These are phyloP conservation scores for Cyclocybe aegerita DNA, from an alignment of 768 basidiomycete species.

Conservation along the genomic window DNA sequence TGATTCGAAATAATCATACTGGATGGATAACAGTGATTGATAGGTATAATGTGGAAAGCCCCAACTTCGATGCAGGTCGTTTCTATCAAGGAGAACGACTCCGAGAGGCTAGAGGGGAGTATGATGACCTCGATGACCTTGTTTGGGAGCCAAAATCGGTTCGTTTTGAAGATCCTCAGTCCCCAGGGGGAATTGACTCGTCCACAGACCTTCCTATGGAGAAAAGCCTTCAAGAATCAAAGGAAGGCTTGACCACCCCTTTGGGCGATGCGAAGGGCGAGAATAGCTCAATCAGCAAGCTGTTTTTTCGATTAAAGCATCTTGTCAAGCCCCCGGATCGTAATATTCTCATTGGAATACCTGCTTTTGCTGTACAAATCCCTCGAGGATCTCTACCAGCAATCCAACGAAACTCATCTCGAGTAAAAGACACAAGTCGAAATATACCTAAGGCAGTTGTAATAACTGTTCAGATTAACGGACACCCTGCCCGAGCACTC, in stretches of 20 bases:
- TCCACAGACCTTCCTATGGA: too few relatives aligned
- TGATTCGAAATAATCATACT: background rate
- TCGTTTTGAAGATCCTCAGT: too few relatives aligned
- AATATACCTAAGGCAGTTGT: constrained; percentile 31
- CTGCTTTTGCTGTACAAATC: constrained; percentile 18
- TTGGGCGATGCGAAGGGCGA: too few relatives aligned
- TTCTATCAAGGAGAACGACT: constrained; percentile 8
- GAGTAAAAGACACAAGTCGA: constrained; percentile 14
- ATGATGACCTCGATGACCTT: background rate
- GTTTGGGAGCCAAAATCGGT: too few relatives aligned
- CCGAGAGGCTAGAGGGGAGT: background rate
- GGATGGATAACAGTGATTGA: background rate
- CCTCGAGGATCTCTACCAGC: constrained; percentile 11
- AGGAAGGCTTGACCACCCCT: too few relatives aligned
- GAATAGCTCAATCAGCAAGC: too few relatives aligned
- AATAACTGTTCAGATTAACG: constrained; percentile 29
- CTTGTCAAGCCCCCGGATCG: too few relatives aligned
- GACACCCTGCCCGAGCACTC: constrained; percentile 28
- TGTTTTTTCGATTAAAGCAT: too few relatives aligned
- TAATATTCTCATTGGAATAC: too few relatives aligned
- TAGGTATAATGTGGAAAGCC: constrained; percentile 1
- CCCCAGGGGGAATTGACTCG: too few relatives aligned
- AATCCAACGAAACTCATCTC: constrained; percentile 23
- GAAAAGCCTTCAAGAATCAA: too few relatives aligned
- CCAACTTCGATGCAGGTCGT: constrained; percentile 1